These are phyloP conservation scores for Saccharomycopsis fodiens DNA, from an alignment of 805 yeast species.

Conservation along the genomic window DNA sequence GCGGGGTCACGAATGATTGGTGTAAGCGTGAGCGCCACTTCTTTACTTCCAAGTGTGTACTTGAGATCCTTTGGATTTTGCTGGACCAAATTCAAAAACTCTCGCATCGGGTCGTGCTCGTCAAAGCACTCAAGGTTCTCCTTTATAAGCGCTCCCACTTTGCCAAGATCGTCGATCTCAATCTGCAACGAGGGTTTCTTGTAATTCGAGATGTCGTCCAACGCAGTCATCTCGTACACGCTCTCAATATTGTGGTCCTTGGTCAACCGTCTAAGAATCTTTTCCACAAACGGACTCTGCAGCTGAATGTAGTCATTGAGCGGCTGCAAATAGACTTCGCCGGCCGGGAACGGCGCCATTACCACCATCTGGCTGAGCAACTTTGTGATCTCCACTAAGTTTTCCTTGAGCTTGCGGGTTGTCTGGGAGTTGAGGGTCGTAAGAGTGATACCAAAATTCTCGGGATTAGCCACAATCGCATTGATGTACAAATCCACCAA, in stretches of 20 bases:
- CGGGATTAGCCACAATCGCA: conserved; percentile 44
- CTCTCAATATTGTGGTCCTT: conserved; percentile 48
- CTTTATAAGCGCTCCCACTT: conserved; percentile 31
- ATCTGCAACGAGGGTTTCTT: conserved; percentile 34
- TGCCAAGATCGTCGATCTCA: conserved; percentile 34
- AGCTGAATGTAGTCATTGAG: conserved; percentile 62
- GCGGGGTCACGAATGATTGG: conserved; percentile 22
- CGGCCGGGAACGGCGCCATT: conserved; percentile 56
- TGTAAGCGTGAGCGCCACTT: conserved; percentile 34
- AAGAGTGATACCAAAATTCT: conserved; percentile 45
- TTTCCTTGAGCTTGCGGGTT: conserved; percentile 29
- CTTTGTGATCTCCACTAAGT: conserved; percentile 48
- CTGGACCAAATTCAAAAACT: background rate
- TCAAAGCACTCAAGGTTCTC: conserved; percentile 26
- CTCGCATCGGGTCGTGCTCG: conserved; percentile 3
- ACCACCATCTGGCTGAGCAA: conserved; percentile 58
- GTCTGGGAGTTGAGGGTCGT: conserved; percentile 13
- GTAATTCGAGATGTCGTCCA: conserved; percentile 58
- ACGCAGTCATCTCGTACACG: conserved; percentile 52
- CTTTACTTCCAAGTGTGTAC: conserved; percentile 26
- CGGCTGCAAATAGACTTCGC: conserved; percentile 68
- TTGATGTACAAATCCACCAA: conserved; percentile 46
- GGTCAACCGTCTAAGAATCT: conserved; percentile 40
- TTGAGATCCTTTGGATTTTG: conserved; percentile 8
- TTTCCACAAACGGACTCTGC: conserved; percentile 39